Evolutionary conservation across 2,329 filamentous ascomycete species (phyloP).

Genomic region (Phaeoacremonium minimum): DNA sequence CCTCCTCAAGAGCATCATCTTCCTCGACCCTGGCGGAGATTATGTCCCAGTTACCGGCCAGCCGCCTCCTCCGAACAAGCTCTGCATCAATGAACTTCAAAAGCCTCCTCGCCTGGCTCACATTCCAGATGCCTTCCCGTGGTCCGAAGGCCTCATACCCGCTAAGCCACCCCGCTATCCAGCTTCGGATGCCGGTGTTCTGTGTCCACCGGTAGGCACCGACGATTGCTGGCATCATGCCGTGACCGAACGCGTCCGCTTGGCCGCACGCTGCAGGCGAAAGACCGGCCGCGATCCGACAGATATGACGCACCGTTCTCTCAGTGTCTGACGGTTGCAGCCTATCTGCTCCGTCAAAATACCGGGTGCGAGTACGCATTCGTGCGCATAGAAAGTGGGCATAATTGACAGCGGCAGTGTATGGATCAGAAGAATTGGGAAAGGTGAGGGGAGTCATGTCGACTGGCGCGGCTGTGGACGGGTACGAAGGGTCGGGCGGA

Average conservation of each 20-base stretch:
- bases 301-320: conserved; percentile 2
- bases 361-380: conserved; percentile 2
- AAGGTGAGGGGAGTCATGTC: not conserved
- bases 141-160: not conserved
- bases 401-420: conserved; percentile 2
- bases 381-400: conserved; percentile 3
- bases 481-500: no score
- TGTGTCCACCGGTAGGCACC: conserved; percentile 2
- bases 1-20: not conserved
- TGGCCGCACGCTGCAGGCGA: not conserved
- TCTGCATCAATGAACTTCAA: not conserved
- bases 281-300: conserved; percentile 2
- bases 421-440: not conserved
- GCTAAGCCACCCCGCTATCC: conserved; percentile 1
- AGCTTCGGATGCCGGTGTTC: not conserved
- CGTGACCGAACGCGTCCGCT: conserved; percentile 2
- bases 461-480: not conserved
- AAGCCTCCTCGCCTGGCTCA: conserved; percentile 1
- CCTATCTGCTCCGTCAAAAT: not conserved
- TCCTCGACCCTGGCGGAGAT: conserved; percentile 3
- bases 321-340: conserved; percentile 1
- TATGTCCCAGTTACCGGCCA: not conserved
- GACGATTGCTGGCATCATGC: conserved; percentile 1
- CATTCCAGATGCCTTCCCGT: conserved; percentile 3
- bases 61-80: not conserved